Conservation (phyloP, 805 yeast genomes). For the Cyberlindnera petersonii region DNA sequence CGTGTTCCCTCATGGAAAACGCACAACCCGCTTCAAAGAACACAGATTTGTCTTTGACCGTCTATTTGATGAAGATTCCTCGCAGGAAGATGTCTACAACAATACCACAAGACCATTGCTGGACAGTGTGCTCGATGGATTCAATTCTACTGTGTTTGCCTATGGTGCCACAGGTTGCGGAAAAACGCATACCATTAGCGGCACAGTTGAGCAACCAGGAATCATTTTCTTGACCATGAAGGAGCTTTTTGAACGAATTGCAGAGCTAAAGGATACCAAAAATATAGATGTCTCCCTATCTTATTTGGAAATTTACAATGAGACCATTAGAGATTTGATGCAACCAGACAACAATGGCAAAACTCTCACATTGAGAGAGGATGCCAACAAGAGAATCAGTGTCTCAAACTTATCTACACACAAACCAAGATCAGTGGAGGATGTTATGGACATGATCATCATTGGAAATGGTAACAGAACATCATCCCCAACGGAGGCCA, state of each 20-base stretch:
- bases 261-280: constrained; percentile 49
- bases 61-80: constrained; percentile 60
- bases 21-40: constrained; percentile 54
- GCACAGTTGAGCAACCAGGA: constrained; percentile 70
- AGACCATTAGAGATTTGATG: constrained; percentile 76
- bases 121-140: constrained; percentile 76
- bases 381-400: constrained; percentile 55
- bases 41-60: constrained; percentile 80
- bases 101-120: constrained; percentile 68
- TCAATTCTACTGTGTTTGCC: constrained; percentile 88
- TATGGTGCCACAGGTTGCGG: constrained; percentile 99
- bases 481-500: constrained; percentile 85
- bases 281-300: constrained; percentile 59
- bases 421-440: constrained; percentile 57
- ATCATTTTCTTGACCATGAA: constrained; percentile 74
- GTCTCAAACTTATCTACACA: constrained; percentile 71
- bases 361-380: constrained; percentile 65
- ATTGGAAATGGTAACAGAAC: constrained; percentile 75
- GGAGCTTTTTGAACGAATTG: constrained; percentile 65
- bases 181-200: constrained; percentile 88
- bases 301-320: constrained; percentile 88
- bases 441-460: constrained; percentile 74
- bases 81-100: constrained; percentile 65
- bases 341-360: constrained; percentile 48
- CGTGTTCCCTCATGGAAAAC: constrained; percentile 36